phyloP scores from a whole-genome alignment of 129 eudicot species.

The Ambrosia trifida region DNA sequence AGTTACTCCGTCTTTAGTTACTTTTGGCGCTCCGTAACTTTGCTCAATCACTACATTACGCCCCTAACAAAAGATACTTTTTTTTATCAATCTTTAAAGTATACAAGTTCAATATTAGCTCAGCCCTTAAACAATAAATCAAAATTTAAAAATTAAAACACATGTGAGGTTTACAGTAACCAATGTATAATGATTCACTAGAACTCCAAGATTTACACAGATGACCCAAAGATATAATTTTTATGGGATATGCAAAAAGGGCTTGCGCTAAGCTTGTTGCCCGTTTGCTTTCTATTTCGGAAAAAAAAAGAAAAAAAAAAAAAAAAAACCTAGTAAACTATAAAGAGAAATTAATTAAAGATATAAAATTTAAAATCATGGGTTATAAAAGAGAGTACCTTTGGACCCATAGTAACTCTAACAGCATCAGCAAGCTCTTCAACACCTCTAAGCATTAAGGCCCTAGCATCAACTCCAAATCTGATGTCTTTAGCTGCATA shows the following conservation, averaged over 20 bases:
- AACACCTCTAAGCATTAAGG: constrained; percentile 80
- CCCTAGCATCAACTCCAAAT: constrained; percentile 89
- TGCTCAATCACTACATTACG: constrained; percentile 87
- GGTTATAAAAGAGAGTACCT: constrained; percentile 38
- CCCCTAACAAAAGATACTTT: constrained; percentile 56
- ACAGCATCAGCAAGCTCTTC: constrained; percentile 95
- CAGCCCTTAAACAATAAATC: too few relatives aligned
- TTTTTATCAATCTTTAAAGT: too few relatives aligned
- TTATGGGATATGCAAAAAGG: too few relatives aligned
- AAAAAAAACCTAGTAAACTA: neutral
- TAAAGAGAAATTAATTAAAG: neutral
- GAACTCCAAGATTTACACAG: neutral
- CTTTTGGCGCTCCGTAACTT: constrained; percentile 86
- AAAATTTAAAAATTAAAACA: too few relatives aligned
- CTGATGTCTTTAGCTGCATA: constrained; percentile 88
- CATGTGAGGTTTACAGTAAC: too few relatives aligned
- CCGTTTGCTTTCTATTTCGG: too few relatives aligned
- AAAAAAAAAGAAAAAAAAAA: too few relatives aligned
- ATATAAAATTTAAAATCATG: neutral
- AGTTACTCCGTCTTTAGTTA: constrained; percentile 94
- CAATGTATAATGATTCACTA: too few relatives aligned
- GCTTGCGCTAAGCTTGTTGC: too few relatives aligned
- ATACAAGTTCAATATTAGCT: too few relatives aligned
- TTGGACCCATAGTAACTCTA: constrained; percentile 92
- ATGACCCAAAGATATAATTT: neutral